These are phyloP conservation scores for Thraustotheca clavata DNA, from an alignment of 352 stramenopile species.

Conservation along the genomic window DNA sequence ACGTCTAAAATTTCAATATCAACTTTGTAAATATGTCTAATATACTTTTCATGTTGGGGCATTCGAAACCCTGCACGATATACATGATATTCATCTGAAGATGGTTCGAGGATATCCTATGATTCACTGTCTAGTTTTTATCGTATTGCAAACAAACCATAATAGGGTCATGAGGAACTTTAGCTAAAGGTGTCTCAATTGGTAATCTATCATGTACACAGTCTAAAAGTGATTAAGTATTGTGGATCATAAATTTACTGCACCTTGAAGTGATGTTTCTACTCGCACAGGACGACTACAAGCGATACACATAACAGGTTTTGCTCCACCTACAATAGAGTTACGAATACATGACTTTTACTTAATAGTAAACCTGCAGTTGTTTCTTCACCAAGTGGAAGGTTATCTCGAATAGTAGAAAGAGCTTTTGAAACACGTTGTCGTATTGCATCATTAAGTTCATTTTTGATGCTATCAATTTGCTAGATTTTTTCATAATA, in stretches of 20 bases:
- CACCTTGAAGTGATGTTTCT: conserved; percentile 7
- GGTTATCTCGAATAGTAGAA: neutral
- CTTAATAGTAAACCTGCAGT: conserved; percentile 4
- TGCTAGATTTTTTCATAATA: neutral
- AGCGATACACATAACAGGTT: conserved; percentile 18
- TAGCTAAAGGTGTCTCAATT: conserved; percentile 5
- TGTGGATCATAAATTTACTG: neutral
- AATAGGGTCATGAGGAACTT: conserved; percentile 16
- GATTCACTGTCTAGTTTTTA: neutral
- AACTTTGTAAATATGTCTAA: neutral
- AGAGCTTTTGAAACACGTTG: conserved; percentile 9
- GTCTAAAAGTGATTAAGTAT: conserved; percentile 1
- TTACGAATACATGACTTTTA: neutral
- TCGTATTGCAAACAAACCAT: neutral
- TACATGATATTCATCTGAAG: conserved; percentile 16
- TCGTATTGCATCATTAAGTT: conserved; percentile 11
- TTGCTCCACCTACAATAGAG: neutral
- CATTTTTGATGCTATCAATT: conserved; percentile 18
- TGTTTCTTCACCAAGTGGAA: conserved; percentile 8
- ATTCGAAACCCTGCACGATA: conserved; percentile 20
- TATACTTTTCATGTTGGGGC: conserved; percentile 18
- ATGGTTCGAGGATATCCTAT: neutral
- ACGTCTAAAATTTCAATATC: neutral
- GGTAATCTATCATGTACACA: conserved; percentile 16
- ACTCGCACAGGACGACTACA: conserved; percentile 19